phyloP scores from a whole-genome alignment of 1,284 basidiomycete species.

The Tilletia walkeri region DNA sequence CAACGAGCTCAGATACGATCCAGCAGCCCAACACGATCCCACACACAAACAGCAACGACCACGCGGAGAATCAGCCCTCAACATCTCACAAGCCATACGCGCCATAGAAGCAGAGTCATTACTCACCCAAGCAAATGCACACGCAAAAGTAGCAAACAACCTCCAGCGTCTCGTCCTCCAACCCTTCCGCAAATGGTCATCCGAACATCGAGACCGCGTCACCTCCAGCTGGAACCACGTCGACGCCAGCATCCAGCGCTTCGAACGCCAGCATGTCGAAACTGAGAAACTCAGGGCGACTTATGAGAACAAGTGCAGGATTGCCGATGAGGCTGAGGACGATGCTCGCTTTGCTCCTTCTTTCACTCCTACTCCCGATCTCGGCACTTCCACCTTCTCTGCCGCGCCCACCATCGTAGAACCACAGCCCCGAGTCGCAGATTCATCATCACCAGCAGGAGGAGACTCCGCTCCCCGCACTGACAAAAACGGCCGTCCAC shows the following conservation, averaged over 20 bases:
- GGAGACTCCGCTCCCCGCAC: background rate
- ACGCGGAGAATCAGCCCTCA: slow-evolving; percentile 6
- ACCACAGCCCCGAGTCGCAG: background rate
- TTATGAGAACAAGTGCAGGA: slow-evolving; percentile 50
- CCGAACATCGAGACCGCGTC: slow-evolving; percentile 39
- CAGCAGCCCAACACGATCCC: background rate
- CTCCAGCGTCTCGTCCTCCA: slow-evolving; percentile 41
- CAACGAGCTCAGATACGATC: background rate
- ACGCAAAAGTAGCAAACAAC: slow-evolving; percentile 36
- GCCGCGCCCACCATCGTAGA: background rate
- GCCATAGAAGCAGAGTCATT: slow-evolving; percentile 36
- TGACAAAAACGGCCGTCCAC: background rate
- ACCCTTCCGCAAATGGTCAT: slow-evolving; percentile 48
- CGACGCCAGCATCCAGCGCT: slow-evolving; percentile 35
- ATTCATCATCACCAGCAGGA: background rate
- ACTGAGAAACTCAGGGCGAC: slow-evolving; percentile 39
- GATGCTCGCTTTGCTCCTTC: slow-evolving; percentile 49
- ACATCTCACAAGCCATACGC: slow-evolving; percentile 12
- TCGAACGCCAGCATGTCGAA: slow-evolving; percentile 43
- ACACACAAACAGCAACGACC: background rate
- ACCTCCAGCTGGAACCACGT: slow-evolving; percentile 45
- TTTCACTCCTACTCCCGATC: background rate
- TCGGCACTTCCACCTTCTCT: slow-evolving; percentile 1
- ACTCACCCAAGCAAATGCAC: slow-evolving; percentile 35
- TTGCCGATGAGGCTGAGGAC: slow-evolving; percentile 53